phyloP scores from a whole-genome alignment of 768 basidiomycete genomes.

The Calocera viscosa region DNA sequence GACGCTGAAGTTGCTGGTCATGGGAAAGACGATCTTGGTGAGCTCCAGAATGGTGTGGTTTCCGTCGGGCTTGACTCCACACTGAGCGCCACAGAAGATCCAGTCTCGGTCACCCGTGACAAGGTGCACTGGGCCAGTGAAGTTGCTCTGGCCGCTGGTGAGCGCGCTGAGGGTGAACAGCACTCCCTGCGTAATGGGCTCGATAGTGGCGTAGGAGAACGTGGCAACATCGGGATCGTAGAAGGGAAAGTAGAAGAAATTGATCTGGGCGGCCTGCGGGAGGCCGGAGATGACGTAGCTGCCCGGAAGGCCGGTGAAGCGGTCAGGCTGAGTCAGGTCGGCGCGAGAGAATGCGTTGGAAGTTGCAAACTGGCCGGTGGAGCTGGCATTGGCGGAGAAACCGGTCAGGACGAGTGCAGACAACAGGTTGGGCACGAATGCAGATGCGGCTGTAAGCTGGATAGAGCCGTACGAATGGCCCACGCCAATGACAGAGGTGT shows the following conservation, averaged over 20 bases:
- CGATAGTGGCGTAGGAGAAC: conserved; percentile 10
- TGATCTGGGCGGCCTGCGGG: conserved; percentile 16
- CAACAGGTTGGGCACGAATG: conserved; percentile 8
- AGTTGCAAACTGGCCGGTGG: conserved; percentile 13
- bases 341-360: conserved; percentile 16
- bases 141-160: conserved; percentile 1
- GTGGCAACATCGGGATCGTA: conserved; percentile 12
- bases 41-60: conserved; percentile 11
- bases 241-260: conserved; percentile 16
- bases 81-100: conserved; percentile 15
- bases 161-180: conserved; percentile 13
- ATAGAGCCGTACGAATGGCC: conserved; percentile 18
- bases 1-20: conserved; percentile 9
- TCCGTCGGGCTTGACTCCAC: conserved; percentile 11
- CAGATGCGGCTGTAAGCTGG: conserved; percentile 11
- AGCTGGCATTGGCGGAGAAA: conserved; percentile 14
- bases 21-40: conserved; percentile 9
- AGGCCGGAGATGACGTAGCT: conserved; percentile 14
- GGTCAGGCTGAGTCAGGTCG: conserved; percentile 9
- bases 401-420: conserved; percentile 16
- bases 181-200: conserved; percentile 17
- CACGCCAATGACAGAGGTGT: conserved; percentile 14
- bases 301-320: conserved; percentile 12
- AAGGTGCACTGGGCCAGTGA: conserved; percentile 13
- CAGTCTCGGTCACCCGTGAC: conserved; percentile 16